Evolutionary conservation across 768 basidiomycete genomes (phyloP).

Genomic region (Coprinopsis strossmayeri): DNA sequence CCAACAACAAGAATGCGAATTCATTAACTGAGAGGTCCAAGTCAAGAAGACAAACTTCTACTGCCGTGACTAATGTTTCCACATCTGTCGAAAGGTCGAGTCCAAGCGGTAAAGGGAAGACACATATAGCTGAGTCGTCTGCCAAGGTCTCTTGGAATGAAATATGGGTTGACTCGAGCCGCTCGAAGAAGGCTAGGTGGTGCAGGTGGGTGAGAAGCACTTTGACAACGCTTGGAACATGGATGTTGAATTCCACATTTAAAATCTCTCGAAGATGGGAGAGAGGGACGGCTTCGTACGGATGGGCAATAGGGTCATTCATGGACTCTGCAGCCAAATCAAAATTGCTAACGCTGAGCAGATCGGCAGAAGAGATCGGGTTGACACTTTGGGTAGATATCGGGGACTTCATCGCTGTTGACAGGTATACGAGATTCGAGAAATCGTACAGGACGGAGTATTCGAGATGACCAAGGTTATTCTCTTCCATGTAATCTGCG

Average conservation of each 20-base stretch:
- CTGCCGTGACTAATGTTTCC: constrained; percentile 61
- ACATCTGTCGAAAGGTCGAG: constrained; percentile 69
- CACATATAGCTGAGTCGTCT: constrained; percentile 35
- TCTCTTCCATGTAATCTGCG: constrained; percentile 50
- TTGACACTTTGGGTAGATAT: constrained; percentile 18
- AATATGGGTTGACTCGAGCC: constrained; percentile 30
- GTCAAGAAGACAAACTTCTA: constrained; percentile 66
- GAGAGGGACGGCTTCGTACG: constrained; percentile 53
- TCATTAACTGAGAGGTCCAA: constrained; percentile 72
- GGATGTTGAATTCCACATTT: constrained; percentile 50
- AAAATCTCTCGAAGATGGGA: constrained; percentile 57
- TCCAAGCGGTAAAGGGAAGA: constrained; percentile 64
- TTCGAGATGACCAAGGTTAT: constrained; percentile 28
- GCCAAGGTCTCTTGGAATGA: constrained; percentile 27
- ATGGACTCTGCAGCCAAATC: constrained; percentile 15
- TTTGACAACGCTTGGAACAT: constrained; percentile 44
- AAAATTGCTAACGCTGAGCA: constrained; percentile 36
- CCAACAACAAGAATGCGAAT: constrained; percentile 62
- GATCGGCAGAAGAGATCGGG: constrained; percentile 28
- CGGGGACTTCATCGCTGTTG: constrained; percentile 49
- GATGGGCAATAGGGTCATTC: constrained; percentile 25
- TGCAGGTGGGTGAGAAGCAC: constrained; percentile 54
- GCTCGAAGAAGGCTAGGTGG: constrained; percentile 55
- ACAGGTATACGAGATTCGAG: constrained; percentile 56
- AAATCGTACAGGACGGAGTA: constrained; percentile 61